Evolutionary conservation across 2,329 filamentous ascomycete species (phyloP), one percentile per base, ranked within the genome.

Genomic region (Metarhizium robertsii): DNA sequence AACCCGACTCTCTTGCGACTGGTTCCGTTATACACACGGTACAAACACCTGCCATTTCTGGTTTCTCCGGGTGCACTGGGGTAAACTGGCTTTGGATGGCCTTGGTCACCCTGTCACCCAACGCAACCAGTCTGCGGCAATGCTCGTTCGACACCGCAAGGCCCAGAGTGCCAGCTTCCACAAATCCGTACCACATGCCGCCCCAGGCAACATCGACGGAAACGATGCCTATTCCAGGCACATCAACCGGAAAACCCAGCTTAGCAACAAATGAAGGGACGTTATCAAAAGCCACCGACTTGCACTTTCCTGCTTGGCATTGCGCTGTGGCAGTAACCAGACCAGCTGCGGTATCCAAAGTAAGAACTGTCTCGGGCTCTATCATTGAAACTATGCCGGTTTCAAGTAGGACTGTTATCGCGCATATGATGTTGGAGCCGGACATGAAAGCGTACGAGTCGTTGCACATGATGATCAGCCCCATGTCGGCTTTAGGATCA

Each of bases 351-450:
- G 75, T 75, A 53, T 78, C 75, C 13, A 78, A 61, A 1, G 57
- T 65, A 3, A 78, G 47, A 11, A 63, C 60, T 1, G 74, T 77
- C 2, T 69, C 55, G 0, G 75, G 75, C 56, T 77, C 74, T 25
- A 66, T 62, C 73, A 78, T 77, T 0, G 65, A 61, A 1, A 78
- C 55, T 67, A 77, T 76, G 1, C 75, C 75, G 0, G 73, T 77
- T 58, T 78, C 75, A 25, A 78, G 59, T 14, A 78, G 61, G 0
- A 75, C 75, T 0, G 75, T 77, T 0, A 69, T 62, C 0, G 71
- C 73, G 50, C 68, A 71, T 16, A 78, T 75, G 1, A 69, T 71
- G 50, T 78, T 77, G 2, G 70, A 68, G 0, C 75, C 74, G 3
- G 74, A 76, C 69, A 64, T 67, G 47, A 58, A 61, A 0, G 61